phyloP scores from a whole-genome alignment of 176 grass and related monocot genomes.

The Miscanthus lutarioriparius region DNA sequence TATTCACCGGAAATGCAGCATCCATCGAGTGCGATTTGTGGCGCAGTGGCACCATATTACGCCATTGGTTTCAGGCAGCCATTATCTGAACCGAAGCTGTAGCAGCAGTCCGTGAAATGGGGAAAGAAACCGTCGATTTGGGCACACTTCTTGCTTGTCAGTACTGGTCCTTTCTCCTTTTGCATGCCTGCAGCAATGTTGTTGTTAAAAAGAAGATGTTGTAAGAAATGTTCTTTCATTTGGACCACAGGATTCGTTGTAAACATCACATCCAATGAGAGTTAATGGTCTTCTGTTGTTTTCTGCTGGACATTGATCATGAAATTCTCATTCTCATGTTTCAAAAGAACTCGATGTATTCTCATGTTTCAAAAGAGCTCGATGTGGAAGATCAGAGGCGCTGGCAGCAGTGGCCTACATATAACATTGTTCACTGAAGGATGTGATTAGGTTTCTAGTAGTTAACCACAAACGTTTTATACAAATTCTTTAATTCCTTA shows the following conservation, averaged over 20 bases:
- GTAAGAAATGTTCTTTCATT: conserved; percentile 23
- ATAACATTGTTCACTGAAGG: too few species aligned
- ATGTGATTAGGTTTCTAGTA: too few species aligned
- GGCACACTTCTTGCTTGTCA: background rate
- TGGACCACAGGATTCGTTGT: background rate
- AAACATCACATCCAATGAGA: background rate
- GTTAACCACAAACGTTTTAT: too few species aligned
- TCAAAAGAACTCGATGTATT: too few species aligned
- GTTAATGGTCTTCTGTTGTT: background rate
- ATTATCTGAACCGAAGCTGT: conserved; percentile 20
- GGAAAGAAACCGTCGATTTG: background rate
- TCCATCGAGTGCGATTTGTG: background rate
- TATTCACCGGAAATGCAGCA: background rate
- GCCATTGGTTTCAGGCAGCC: conserved; percentile 5
- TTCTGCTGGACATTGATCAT: background rate
- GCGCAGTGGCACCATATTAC: background rate
- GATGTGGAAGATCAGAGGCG: too few species aligned
- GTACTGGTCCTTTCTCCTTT: background rate
- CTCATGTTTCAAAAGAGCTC: background rate
- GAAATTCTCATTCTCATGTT: background rate
- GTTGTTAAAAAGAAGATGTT: background rate
- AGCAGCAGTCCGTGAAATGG: background rate
- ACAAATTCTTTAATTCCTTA: too few species aligned
- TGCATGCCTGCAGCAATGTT: conserved; percentile 10
- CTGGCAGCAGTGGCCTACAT: too few species aligned